Conservation (phyloP, 2,329 filamentous ascomycete species). For the Cladosporium sp. region DNA sequence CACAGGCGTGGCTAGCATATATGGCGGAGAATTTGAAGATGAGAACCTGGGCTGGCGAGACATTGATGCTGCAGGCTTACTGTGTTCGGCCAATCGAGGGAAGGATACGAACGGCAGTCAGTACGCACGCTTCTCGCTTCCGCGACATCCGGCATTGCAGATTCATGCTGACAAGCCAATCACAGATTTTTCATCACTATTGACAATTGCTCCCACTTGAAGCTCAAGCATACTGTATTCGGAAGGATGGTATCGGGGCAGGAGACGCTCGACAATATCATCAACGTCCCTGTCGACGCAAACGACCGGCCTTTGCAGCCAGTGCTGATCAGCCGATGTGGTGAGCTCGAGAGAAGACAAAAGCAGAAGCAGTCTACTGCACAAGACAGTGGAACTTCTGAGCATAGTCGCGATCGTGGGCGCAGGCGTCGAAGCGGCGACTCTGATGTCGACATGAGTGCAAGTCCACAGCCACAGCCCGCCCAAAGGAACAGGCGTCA, state of each 20-base stretch:
- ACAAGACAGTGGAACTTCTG: background rate
- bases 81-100: conserved; percentile 41
- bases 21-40: conserved; percentile 38
- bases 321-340: conserved; percentile 36
- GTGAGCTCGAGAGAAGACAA: conserved; percentile 36
- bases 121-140: conserved; percentile 11
- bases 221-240: conserved; percentile 41
- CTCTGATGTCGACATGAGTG: conserved; percentile 26
- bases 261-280: conserved; percentile 32
- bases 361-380: conserved; percentile 10
- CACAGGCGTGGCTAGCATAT: conserved; percentile 39
- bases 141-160: background rate
- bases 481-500: conserved; percentile 27
- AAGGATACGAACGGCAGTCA: conserved; percentile 35
- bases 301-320: conserved; percentile 33
- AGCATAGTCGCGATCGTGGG: conserved; percentile 21
- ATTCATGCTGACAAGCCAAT: background rate
- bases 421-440: conserved; percentile 26
- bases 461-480: conserved; percentile 20
- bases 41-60: conserved; percentile 40
- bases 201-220: conserved; percentile 36
- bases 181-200: conserved; percentile 42
- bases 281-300: conserved; percentile 35
- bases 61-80: conserved; percentile 37
- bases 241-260: conserved; percentile 36